Base-by-base conservation (phyloP, 495 filamentous ascomycete species). In the Thermothielavioides terrestris region DNA sequence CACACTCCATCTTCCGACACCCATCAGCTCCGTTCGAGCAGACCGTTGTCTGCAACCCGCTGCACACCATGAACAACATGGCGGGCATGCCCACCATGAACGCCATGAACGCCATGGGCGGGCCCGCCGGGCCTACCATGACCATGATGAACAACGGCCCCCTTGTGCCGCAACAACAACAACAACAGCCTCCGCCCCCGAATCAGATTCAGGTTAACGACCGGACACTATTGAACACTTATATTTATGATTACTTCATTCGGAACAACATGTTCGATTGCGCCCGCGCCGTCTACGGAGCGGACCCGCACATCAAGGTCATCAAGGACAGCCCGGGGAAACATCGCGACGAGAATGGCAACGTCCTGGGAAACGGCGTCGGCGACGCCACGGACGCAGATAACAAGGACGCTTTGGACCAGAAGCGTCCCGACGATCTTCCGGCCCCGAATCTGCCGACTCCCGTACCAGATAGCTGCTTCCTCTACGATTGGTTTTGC, bases 201-300 rank as follows among this genome's bases (percentile, higher is more conserved):
- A 25, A 25, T n/a, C 64, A 52, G 25, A 40, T 49, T 20, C 55
- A 56, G 27, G 41, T 48, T 23, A 61, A 59, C 49, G 66, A 72
- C 38, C 66, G 70, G 42, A 64, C 68, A 2, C 52, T 74, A 5
- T 81, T 97, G 25, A 94, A 97, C 70, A 95, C 89, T 2, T 95
- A 91, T 64, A 98, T 98, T 51, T 97, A 97, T 73, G 89, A 95
- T 58, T 96, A 97, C 64, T 89, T 98, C 49, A 68, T 95, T 32
- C 85, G 84, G 60, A 84, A 87, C 64, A 77, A 77, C 44, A 84
- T 94, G 74, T 83, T 79, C 57, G 84, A 89, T 43, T 82, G 83
- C 55, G 92, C 92, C 49, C 79, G 83, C 57, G 76, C 81, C 15
- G 70, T 96, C 32, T 66, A 86, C 39, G 75, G 78, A 42, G 84